Percentiles rank a stretch among this genome's conserved stretches.
phyloP scores from a whole-genome alignment of 2,329 filamentous ascomycete species.

The Magnaporthales sp. region DNA sequence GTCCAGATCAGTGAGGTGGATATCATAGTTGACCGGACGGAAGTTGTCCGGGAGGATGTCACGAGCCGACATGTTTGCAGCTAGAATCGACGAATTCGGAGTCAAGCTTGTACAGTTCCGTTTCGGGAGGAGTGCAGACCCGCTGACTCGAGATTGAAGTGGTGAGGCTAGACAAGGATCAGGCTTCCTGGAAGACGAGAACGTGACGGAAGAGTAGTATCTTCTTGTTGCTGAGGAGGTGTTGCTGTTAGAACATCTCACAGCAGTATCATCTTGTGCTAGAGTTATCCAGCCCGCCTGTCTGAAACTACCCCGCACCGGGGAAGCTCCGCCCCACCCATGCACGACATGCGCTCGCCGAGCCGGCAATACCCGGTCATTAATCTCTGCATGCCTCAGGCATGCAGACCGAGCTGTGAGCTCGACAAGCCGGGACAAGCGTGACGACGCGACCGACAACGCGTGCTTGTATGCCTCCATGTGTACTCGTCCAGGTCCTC shows the following conservation, averaged over 20 bases:
- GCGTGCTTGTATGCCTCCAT: not conserved
- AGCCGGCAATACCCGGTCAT: not conserved
- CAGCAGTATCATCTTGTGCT: not conserved
- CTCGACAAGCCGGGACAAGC: not conserved
- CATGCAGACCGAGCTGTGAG: not conserved
- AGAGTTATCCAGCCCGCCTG: not conserved
- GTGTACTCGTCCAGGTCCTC: not conserved
- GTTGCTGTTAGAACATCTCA: not conserved
- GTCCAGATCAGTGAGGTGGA: constrained; percentile 75
- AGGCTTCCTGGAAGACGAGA: not conserved
- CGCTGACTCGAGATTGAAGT: not conserved
- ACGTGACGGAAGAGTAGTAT: not conserved
- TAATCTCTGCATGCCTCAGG: not conserved
- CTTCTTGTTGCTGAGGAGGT: not conserved
- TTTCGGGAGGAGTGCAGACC: not conserved
- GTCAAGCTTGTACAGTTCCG: not conserved
- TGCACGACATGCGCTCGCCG: not conserved
- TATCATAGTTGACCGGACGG: constrained; percentile 77
- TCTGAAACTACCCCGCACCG: not conserved
- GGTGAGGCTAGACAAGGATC: not conserved
- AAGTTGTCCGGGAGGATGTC: constrained; percentile 55
- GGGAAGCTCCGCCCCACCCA: not conserved
- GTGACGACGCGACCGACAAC: not conserved
- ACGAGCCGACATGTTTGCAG: constrained; percentile 43
- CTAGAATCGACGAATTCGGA: not conserved